A percentile compares a stretch with the other conserved stretches of the same genome.
These are phyloP conservation scores for Pythium aristosporum DNA, from an alignment of 352 stramenopile genomes.

Conservation along the genomic window DNA sequence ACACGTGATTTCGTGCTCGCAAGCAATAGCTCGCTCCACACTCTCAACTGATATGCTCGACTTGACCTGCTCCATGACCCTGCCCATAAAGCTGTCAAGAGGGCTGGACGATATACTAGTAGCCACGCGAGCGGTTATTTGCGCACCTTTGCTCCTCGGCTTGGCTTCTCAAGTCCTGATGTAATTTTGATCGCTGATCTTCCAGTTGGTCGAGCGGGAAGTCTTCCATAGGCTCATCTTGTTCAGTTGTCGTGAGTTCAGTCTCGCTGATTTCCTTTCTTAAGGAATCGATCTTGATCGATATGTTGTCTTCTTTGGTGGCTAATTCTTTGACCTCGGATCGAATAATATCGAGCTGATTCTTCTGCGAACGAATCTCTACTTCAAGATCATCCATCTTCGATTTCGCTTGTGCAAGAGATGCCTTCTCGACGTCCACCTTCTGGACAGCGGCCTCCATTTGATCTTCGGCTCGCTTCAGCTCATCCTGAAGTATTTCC, in stretches of 20 bases:
- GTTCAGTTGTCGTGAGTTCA: not conserved
- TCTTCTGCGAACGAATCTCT: not conserved
- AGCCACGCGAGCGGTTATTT: too few species aligned
- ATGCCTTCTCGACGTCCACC: not conserved
- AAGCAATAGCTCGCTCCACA: slow-evolving; percentile 19
- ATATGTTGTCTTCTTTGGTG: slow-evolving; percentile 2
- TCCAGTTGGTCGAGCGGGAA: not conserved
- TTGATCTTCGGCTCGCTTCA: not conserved
- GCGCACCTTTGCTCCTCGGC: slow-evolving; percentile 16
- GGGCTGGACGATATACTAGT: not conserved
- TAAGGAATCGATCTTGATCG: not conserved
- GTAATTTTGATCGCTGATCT: not conserved
- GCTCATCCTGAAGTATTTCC: not conserved
- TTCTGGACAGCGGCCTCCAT: not conserved
- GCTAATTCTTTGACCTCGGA: not conserved
- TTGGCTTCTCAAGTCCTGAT: not conserved
- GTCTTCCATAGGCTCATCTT: slow-evolving; percentile 11
- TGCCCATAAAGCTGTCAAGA: not conserved
- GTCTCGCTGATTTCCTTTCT: not conserved
- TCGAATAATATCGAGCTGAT: not conserved
- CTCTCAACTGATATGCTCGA: slow-evolving; percentile 22
- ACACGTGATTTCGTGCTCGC: slow-evolving; percentile 7
- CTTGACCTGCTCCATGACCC: slow-evolving; percentile 18
- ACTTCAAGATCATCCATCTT: not conserved
- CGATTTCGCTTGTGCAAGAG: not conserved